Evolutionary conservation across 148 eudicot species (phyloP).

Genomic region (Nyssa sinensis): DNA sequence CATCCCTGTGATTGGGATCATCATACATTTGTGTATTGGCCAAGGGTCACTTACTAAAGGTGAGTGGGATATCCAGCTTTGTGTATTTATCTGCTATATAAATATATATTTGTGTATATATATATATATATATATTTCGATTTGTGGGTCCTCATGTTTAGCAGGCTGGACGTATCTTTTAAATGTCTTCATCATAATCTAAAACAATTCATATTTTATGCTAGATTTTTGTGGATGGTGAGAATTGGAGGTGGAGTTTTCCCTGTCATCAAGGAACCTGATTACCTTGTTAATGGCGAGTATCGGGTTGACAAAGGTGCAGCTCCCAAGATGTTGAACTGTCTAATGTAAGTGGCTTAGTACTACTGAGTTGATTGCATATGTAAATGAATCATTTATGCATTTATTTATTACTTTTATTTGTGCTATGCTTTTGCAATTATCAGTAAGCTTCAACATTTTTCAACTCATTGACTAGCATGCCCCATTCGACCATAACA

Average conservation of each 20-base stretch:
- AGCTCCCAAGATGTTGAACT: constrained; percentile 96
- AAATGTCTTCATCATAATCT: background rate
- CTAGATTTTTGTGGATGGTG: constrained; percentile 98
- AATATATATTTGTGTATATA: too few species aligned
- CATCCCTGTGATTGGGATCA: background rate
- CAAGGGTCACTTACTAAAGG: background rate
- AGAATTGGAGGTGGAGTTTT: constrained; percentile 98
- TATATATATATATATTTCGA: too few species aligned
- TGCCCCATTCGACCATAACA: too few species aligned
- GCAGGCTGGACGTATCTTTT: background rate
- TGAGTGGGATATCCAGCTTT: background rate
- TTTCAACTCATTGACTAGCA: too few species aligned
- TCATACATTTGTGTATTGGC: background rate
- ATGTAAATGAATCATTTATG: too few species aligned
- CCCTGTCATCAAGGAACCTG: constrained; percentile 96
- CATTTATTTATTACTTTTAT: background rate
- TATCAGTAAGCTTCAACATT: background rate
- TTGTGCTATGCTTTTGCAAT: background rate
- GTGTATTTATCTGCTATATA: background rate
- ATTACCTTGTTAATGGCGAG: constrained; percentile 97
- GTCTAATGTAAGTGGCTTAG: constrained; percentile 83
- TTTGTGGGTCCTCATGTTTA: background rate
- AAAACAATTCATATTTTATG: constrained; percentile 6
- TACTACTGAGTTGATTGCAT: background rate
- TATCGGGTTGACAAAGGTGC: constrained; percentile 99